phyloP scores from a whole-genome alignment of 2,329 filamentous ascomycete genomes.

The Tolypocladium ovalisporum region DNA sequence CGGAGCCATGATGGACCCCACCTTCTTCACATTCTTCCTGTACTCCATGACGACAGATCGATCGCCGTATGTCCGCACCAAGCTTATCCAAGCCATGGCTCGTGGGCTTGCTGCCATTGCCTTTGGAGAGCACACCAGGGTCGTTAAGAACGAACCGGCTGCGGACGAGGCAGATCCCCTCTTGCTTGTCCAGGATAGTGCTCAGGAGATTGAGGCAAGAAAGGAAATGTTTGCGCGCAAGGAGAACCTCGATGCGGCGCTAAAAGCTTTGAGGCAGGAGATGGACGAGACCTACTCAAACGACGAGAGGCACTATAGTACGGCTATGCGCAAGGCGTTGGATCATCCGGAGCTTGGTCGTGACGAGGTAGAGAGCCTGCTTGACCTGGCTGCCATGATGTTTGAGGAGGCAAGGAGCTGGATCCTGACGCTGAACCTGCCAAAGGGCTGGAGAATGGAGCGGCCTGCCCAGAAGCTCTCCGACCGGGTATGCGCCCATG shows the following conservation, averaged over 20 bases:
- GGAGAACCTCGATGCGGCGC: conserved; percentile 48
- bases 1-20: conserved; percentile 44
- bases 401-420: conserved; percentile 32
- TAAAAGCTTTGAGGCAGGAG: conserved; percentile 30
- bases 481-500: conserved; percentile 20
- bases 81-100: conserved; percentile 47
- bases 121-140: conserved; percentile 46
- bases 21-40: conserved; percentile 45
- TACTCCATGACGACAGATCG: conserved; percentile 48
- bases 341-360: conserved; percentile 27
- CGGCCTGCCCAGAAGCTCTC: conserved; percentile 22
- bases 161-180: conserved; percentile 25
- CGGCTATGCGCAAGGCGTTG: conserved; percentile 31
- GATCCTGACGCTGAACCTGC: conserved; percentile 28
- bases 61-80: conserved; percentile 51
- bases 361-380: conserved; percentile 28
- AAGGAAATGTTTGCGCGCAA: conserved; percentile 55
- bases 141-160: conserved; percentile 26
- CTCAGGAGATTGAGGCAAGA: conserved; percentile 42
- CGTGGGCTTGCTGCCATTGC: conserved; percentile 52
- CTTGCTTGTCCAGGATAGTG: conserved; percentile 31
- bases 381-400: conserved; percentile 35
- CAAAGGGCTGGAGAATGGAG: conserved; percentile 29
- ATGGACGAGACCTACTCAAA: conserved; percentile 30
- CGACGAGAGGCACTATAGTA: conserved; percentile 27